A percentile compares a stretch with the other conserved stretches of the same genome.
Evolutionary conservation across 164 flowering plant species (phyloP).

Genomic region (Hamamelis virginiana): DNA sequence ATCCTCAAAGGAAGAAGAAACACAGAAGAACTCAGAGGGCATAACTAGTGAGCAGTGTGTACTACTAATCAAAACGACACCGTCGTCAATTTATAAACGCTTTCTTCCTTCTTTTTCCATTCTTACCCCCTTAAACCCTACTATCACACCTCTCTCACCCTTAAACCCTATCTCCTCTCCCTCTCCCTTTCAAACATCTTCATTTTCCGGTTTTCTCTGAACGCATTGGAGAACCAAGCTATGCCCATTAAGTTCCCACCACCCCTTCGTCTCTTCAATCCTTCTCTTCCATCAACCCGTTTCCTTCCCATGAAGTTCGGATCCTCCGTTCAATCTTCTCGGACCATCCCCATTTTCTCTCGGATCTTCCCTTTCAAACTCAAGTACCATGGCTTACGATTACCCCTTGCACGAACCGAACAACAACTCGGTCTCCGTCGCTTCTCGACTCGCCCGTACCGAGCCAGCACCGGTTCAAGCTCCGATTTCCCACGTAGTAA

Average conservation of each 20-base stretch:
- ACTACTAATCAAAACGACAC: too few relatives aligned
- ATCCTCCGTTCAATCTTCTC: constrained; percentile 17
- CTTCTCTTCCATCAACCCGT: constrained; percentile 26
- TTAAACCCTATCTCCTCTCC: neutral
- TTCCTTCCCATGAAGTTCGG: constrained; percentile 29
- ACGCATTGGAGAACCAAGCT: neutral
- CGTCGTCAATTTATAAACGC: too few relatives aligned
- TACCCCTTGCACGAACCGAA: neutral
- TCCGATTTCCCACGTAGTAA: constrained; percentile 9
- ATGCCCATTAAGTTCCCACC: constrained; percentile 52
- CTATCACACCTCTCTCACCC: neutral
- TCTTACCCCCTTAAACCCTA: constrained; percentile 1
- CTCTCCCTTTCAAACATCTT: neutral
- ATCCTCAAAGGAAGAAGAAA: too few relatives aligned
- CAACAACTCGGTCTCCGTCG: constrained; percentile 7
- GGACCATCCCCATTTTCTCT: constrained; percentile 30
- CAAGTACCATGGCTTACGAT: constrained; percentile 14
- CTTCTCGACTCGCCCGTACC: constrained; percentile 43
- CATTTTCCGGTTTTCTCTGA: neutral
- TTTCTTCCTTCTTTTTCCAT: too few relatives aligned
- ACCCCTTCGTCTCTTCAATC: constrained; percentile 32
- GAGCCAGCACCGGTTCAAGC: constrained; percentile 29
- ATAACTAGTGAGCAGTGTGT: too few relatives aligned
- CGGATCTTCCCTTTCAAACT: constrained; percentile 49
- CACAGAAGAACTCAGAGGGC: too few relatives aligned